phyloP scores from a whole-genome alignment of 2,329 filamentous ascomycete genomes.

The Nemania diffusa region DNA sequence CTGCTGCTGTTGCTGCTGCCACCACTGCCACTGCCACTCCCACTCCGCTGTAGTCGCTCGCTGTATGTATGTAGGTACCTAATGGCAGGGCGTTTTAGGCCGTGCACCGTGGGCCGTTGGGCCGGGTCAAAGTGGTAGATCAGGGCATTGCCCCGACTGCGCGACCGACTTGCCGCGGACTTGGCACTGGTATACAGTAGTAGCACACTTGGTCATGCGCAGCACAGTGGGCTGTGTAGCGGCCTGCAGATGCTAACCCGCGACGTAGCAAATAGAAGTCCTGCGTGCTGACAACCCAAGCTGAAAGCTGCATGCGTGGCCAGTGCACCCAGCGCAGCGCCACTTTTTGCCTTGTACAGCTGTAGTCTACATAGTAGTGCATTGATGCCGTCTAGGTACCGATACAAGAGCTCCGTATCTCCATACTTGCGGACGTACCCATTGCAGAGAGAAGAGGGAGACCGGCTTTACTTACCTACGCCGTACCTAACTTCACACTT shows the following conservation, averaged over 20 bases:
- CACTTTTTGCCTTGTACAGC: slow-evolving; percentile 40
- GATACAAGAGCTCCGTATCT: slow-evolving; percentile 30
- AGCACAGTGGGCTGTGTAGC: slow-evolving; percentile 48
- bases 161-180: slow-evolving; percentile 33
- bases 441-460: slow-evolving; percentile 15
- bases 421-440: background rate
- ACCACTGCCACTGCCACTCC: background rate
- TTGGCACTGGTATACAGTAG: slow-evolving; percentile 27
- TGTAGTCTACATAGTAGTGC: slow-evolving; percentile 9
- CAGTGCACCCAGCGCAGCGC: slow-evolving; percentile 42
- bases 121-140: slow-evolving; percentile 31
- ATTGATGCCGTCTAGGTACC: slow-evolving; percentile 23
- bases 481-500: background rate
- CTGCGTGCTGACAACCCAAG: slow-evolving; percentile 42
- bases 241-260: slow-evolving; percentile 43
- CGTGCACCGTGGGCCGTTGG: slow-evolving; percentile 29
- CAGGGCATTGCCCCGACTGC: slow-evolving; percentile 35
- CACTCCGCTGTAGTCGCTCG: no score
- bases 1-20: background rate
- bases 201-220: slow-evolving; percentile 38
- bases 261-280: slow-evolving; percentile 46
- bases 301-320: slow-evolving; percentile 49
- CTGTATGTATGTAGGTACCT: slow-evolving; percentile 1
- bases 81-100: slow-evolving; percentile 9
- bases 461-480: slow-evolving; percentile 17